Conservation (phyloP, 73 alveolate species). For the Breviolum minutum region DNA sequence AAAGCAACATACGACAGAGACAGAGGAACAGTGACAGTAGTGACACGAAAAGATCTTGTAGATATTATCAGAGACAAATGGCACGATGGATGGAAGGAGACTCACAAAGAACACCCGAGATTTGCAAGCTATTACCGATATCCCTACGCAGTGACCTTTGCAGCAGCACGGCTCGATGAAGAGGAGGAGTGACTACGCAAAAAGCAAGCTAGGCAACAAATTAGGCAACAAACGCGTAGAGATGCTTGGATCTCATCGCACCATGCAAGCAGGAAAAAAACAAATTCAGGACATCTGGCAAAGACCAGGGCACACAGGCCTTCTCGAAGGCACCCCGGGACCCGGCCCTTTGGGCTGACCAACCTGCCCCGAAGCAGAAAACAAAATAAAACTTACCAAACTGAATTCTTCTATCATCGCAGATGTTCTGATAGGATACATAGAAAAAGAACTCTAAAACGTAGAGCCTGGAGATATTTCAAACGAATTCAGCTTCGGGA, state of each 20-base stretch:
- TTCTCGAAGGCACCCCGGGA: conserved; percentile 53
- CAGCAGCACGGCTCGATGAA: neutral
- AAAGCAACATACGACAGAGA: conserved; percentile 18
- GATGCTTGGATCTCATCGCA: neutral
- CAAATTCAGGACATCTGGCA: too few relatives aligned
- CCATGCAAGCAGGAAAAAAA: neutral
- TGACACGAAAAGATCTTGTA: neutral
- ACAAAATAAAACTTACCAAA: neutral
- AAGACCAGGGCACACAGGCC: neutral
- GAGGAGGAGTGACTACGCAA: neutral
- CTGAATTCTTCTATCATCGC: too few relatives aligned
- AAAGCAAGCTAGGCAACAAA: neutral
- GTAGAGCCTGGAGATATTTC: conserved; percentile 24
- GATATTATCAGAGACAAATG: neutral
- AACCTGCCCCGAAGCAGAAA: neutral
- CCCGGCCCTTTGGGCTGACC: conserved; percentile 35
- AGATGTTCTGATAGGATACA: neutral
- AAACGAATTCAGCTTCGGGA: neutral
- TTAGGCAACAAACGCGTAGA: neutral
- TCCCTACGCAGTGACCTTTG: neutral
- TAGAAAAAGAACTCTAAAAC: neutral
- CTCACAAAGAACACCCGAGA: neutral
- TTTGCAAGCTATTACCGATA: neutral
- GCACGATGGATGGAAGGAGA: neutral
- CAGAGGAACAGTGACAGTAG: neutral